Evolutionary conservation across 2,329 filamentous ascomycete species (phyloP).

Genomic region (Lasiodiplodia theobromae): DNA sequence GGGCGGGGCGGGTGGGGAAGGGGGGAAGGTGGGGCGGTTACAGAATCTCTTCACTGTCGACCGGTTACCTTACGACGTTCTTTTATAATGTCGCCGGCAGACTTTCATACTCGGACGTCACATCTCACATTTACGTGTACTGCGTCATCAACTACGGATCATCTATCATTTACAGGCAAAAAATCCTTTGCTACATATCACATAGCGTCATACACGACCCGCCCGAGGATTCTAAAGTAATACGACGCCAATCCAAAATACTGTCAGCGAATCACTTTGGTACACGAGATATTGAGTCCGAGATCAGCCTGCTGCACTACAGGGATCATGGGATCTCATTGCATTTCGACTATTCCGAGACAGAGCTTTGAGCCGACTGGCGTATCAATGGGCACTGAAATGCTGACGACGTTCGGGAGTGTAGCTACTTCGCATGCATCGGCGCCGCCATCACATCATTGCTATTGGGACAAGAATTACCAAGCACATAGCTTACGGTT

Average conservation of each 20-base stretch:
- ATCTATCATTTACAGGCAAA: constrained; percentile 67
- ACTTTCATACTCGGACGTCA: too few relatives aligned
- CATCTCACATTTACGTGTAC: too few relatives aligned
- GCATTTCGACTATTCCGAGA: constrained; percentile 31
- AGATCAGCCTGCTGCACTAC: constrained; percentile 42
- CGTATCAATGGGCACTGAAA: not conserved
- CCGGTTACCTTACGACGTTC: too few relatives aligned
- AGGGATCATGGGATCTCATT: constrained; percentile 43
- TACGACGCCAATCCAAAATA: constrained; percentile 5
- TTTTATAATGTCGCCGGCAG: too few relatives aligned
- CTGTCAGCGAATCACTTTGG: not conserved
- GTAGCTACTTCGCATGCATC: too few relatives aligned
- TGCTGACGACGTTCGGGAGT: too few relatives aligned
- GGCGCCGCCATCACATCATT: too few relatives aligned
- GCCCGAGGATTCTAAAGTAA: not conserved
- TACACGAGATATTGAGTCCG: constrained; percentile 10
- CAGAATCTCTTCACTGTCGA: too few relatives aligned
- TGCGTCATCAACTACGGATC: constrained; percentile 64
- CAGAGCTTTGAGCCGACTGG: not conserved
- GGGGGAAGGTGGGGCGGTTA: too few relatives aligned
- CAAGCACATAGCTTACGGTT: too few relatives aligned
- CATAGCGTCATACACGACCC: not conserved
- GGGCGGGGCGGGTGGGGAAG: too few relatives aligned
- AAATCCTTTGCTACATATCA: constrained; percentile 69
- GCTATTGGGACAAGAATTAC: too few relatives aligned